These are phyloP conservation scores for Vitis amurensis DNA, from an alignment of 164 flowering plant species.

Conservation along the genomic window DNA sequence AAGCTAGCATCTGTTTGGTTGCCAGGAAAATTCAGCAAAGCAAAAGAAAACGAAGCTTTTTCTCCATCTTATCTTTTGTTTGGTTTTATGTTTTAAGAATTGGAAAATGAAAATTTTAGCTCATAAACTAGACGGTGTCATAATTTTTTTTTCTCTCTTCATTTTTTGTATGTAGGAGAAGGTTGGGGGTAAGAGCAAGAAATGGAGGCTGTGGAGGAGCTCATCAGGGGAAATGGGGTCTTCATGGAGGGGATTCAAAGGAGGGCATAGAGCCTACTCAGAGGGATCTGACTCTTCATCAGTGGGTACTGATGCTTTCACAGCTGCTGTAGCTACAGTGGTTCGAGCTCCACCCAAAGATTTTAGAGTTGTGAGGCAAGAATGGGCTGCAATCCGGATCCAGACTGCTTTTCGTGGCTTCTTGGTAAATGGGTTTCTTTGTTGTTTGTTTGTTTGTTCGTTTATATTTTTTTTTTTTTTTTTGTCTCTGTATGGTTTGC, in stretches of 20 bases:
- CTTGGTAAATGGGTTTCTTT: slow-evolving; percentile 48
- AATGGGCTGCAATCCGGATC: slow-evolving; percentile 95
- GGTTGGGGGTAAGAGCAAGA: slow-evolving; percentile 37
- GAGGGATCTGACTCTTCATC: slow-evolving; percentile 59
- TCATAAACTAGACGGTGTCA: too few relatives aligned
- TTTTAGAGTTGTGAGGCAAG: slow-evolving; percentile 71
- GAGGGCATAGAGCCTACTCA: slow-evolving; percentile 38
- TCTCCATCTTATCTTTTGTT: too few relatives aligned
- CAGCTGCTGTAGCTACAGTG: slow-evolving; percentile 78
- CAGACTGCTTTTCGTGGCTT: slow-evolving; percentile 94
- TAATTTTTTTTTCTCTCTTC: not conserved
- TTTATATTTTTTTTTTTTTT: too few relatives aligned
- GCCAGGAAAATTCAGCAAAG: too few relatives aligned
- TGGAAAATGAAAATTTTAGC: too few relatives aligned
- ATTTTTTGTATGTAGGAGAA: slow-evolving; percentile 32
- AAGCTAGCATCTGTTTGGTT: too few relatives aligned
- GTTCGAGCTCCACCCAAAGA: slow-evolving; percentile 81
- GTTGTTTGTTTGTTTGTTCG: not conserved
- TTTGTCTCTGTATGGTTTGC: not conserved
- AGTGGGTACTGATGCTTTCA: slow-evolving; percentile 38
- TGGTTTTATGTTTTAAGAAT: too few relatives aligned
- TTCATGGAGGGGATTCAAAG: slow-evolving; percentile 42
- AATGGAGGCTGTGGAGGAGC: slow-evolving; percentile 69
- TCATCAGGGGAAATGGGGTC: slow-evolving; percentile 47
- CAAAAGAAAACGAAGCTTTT: too few relatives aligned